Evolutionary conservation across 164 flowering plant genomes (phyloP), one percentile per base, ranked within the genome.

Genomic region (Cinnamomum micranthum): DNA sequence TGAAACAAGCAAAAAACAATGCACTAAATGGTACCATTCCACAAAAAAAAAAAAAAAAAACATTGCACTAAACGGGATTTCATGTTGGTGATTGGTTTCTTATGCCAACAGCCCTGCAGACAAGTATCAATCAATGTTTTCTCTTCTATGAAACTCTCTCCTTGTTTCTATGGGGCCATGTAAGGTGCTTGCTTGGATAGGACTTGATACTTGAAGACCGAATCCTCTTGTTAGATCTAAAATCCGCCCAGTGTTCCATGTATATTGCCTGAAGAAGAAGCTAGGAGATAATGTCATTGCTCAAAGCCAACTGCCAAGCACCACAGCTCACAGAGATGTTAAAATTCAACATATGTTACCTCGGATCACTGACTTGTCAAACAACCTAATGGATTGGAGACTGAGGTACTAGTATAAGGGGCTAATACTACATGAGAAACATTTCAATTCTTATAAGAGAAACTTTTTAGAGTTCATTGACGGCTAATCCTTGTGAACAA

Each of bases 81-180:
- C n/a, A 15, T 35, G 70, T 77, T 2, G 77, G 80, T 0, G 75
- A 80, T 51, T 74, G 23, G 64, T 77, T 80, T 74, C 31, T 50
- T 80, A 31, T 55, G 68, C 24, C 23, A 75, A 6, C 74, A 68
- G 55, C 80, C 71, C 12, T 68, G 20, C 23, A 17, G 72, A 14
- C 65, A 68, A 68, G 2, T n/a, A 3, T 27, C 71, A 10, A n/a
- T 58, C 2, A 28, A 22, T 2, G 10, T 27, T 31, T 51, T 1
- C 3, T 1, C 50, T 9, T 11, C 17, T 20, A 25, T 52, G 24
- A 52, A 68, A 60, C 66, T 74, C 6, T 24, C 77, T 3, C 65
- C 71, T 2, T 25, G 11, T 14, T 74, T 51, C 27, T 68, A 52
- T 68, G 77, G 71, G 33, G 47, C 72, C 77, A 2, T 68, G 15